Conservation (phyloP, 2,329 filamentous ascomycete genomes). For the Calonectria pseudoreteaudii region DNA sequence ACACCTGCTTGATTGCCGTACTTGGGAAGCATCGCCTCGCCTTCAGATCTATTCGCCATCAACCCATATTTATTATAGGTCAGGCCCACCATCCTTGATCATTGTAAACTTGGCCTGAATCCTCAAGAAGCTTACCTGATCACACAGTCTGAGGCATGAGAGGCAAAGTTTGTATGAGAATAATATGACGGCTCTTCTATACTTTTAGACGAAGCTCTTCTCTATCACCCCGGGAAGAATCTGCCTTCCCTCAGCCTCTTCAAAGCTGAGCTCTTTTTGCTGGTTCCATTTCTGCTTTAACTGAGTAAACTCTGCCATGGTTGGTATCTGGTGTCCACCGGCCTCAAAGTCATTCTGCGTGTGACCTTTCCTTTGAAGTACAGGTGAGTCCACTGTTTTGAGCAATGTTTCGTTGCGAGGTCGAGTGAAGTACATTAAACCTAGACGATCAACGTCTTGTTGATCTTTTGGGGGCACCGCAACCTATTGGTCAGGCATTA, state of each 20-base stretch:
- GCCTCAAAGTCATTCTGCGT: constrained; percentile 50
- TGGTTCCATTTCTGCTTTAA: constrained; percentile 51
- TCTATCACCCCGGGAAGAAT: constrained; percentile 8
- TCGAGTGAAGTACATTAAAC: constrained; percentile 64
- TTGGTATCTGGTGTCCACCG: constrained; percentile 45
- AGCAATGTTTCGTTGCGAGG: constrained; percentile 52
- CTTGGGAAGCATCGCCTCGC: no score
- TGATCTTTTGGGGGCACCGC: constrained; percentile 55
- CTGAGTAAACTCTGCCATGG: constrained; percentile 49
- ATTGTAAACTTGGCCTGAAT: neutral
- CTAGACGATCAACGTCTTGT: constrained; percentile 59
- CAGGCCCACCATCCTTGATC: no score
- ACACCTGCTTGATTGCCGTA: no score
- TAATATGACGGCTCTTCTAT: neutral
- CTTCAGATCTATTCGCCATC: no score
- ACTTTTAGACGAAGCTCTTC: neutral
- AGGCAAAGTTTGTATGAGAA: neutral
- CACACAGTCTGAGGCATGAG: neutral
- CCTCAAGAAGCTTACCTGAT: no score
- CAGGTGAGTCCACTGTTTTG: constrained; percentile 50
- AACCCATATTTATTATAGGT: no score
- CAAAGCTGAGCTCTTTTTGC: constrained; percentile 34
- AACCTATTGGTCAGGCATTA: constrained; percentile 42
- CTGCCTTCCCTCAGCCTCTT: neutral
- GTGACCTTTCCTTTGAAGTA: constrained; percentile 47